Base-by-base conservation (phyloP, 257 asterid species). In the Petrea volubilis region DNA sequence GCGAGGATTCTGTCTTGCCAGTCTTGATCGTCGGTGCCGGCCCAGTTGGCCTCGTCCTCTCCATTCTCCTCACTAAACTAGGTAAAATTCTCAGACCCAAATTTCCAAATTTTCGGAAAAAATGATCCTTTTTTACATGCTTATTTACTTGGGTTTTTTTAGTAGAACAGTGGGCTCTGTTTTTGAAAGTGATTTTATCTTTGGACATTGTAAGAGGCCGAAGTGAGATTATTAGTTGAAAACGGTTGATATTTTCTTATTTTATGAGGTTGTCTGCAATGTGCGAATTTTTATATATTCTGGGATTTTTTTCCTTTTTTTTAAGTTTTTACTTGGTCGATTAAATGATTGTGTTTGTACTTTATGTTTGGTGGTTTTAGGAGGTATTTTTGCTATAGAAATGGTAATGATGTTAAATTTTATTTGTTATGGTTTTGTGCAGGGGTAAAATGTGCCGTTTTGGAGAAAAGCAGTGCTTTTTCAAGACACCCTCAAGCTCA, bases 21-120 rank as follows among this genome's bases (percentile, higher is more conserved):
- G 99, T 94, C 21, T 78, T 94, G 82, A 94, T 94, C 70, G 83
- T 94, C 5, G 99, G 99, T 38, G 99, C 96, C 3, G 99, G 99
- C 56, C 99, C 99, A 4, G 97, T 94, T 78, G 99, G 97, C 38
- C 89, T 94, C 29, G 81, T 82, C 73, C 96, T 94, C 47, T 89
- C 97, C 23, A 75, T 89, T 66, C 91, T 94, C 60, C 96, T 94
- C 6, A 84, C 96, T 18, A 94, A 87, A 80, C 74, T 94, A 57
- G 98, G 98, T 94, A 46, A 27, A 21, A 21, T 59, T 61, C 52
- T 38, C 50, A 12, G 14, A 0, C 31, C 28, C 5, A 10, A 23
- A 60, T 17, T 29, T 24, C 49, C 23, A 1, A 25, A 36, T 64
- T 40, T 34, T 36, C 6, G 52, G 3, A 67, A 66, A 8, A 29